Evolutionary conservation across 257 asterid genomes (phyloP), one percentile per base, ranked within the genome.

Genomic region (Leptodermis oblonga): DNA sequence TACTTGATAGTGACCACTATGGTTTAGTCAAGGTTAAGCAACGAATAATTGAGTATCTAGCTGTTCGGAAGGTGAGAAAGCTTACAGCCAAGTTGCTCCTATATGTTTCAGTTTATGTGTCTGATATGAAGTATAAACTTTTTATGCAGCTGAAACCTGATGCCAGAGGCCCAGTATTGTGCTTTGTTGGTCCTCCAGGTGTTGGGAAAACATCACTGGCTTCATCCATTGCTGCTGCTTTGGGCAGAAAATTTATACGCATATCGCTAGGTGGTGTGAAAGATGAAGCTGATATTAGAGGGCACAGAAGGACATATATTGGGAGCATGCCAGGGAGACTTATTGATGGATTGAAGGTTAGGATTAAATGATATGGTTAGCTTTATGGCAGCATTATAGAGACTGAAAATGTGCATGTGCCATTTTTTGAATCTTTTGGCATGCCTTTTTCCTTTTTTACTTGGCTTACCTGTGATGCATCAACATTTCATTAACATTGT

Each of bases 241-340:
- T 94, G 84, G 98, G 98, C 70, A 86, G 97, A 84, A 91, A 94
- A 82, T 94, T 91, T 82, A 73, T 91, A 39, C 98, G 99, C 76
- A 89, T 94, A 83, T 89, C 99, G 75, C 88, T 94, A 43, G 98
- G 99, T 73, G 99, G 99, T 78, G 98, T 94, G 26, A 91, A 91
- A 75, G 99, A 94, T 70, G 99, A 94, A 83, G 99, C 99, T 58
- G 98, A 94, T 77, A 89, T 94, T 73, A 84, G 99, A 80, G 99
- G 99, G 81, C 99, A 89, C 69, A 86, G 99, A 74, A 90, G 99
- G 76, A 90, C 97, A 53, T 94, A 94, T 71, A 89, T 91, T 73
- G 98, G 99, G 75, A 94, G 99, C 82, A 94, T 94, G 99, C 99
- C 97, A 65, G 99, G 99, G 58, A 98, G 97, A 71, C 97, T 94